Conservation (phyloP, 2,329 filamentous ascomycete genomes). For the Epichloe gansuensis region DNA sequence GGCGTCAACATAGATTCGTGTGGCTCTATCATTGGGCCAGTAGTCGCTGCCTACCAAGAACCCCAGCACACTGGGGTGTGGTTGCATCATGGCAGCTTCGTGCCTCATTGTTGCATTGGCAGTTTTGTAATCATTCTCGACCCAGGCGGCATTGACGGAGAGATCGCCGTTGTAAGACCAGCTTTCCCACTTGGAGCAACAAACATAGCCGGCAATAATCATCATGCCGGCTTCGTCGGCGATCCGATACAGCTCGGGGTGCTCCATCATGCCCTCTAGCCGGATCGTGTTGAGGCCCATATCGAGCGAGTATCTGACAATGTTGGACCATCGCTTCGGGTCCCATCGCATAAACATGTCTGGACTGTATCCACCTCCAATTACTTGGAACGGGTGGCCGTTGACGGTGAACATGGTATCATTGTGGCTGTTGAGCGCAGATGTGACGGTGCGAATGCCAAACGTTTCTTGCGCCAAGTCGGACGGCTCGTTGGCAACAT, state of each 20-base stretch:
- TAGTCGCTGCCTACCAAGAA: constrained; percentile 52
- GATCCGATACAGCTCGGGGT: constrained; percentile 46
- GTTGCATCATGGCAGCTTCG: constrained; percentile 47
- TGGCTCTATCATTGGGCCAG: constrained; percentile 48
- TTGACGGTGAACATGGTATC: constrained; percentile 47
- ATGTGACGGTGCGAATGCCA: constrained; percentile 29
- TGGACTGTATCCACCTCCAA: constrained; percentile 47
- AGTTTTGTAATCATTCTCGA: constrained; percentile 39
- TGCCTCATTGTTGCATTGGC: constrained; percentile 45
- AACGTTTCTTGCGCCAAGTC: constrained; percentile 16
- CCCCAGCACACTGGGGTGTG: constrained; percentile 44
- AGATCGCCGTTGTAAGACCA: constrained; percentile 49
- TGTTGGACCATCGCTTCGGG: constrained; percentile 29
- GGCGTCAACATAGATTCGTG: constrained; percentile 38
- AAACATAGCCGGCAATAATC: constrained; percentile 53
- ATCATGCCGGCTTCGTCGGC: constrained; percentile 49
- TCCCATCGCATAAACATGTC: constrained; percentile 52
- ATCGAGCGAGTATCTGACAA: constrained; percentile 43
- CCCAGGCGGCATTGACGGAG: constrained; percentile 30
- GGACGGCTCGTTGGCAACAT: constrained; percentile 17
- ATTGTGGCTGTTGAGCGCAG: constrained; percentile 36
- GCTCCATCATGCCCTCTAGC: constrained; percentile 53
- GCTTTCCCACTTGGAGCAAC: constrained; percentile 56
- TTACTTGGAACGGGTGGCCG: constrained; percentile 43
- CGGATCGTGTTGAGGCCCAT: constrained; percentile 52